Conservation (phyloP, 2,329 filamentous ascomycete species). For the Monilinia polystroma region DNA sequence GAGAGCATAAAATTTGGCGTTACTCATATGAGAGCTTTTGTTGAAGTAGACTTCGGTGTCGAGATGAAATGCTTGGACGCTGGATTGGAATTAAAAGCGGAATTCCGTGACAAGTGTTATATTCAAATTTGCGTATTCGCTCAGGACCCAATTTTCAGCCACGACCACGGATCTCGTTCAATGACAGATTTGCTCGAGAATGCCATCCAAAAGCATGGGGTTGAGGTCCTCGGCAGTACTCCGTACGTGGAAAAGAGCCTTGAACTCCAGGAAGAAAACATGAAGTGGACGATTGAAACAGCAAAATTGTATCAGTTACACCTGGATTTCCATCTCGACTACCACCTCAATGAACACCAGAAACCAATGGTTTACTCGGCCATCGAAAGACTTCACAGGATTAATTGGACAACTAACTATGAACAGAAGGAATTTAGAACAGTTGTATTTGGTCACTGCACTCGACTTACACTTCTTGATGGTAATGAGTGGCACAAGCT, state of each 20-base stretch:
- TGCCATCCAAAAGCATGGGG: conserved; percentile 45
- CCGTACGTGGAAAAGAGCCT: conserved; percentile 64
- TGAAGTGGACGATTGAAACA: conserved; percentile 60
- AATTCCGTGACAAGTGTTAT: conserved; percentile 53
- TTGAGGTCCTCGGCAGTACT: conserved; percentile 65
- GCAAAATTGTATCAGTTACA: conserved; percentile 54
- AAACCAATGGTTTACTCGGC: conserved; percentile 56
- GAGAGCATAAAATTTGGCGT: conserved; percentile 65
- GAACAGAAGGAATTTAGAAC: conserved; percentile 42
- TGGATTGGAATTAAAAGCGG: conserved; percentile 55
- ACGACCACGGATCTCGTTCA: conserved; percentile 47
- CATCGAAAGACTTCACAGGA: conserved; percentile 49
- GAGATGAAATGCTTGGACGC: conserved; percentile 56
- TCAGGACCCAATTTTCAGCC: conserved; percentile 65
- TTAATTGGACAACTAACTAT: conserved; percentile 48
- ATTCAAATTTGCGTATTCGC: conserved; percentile 71
- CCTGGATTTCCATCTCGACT: conserved; percentile 72
- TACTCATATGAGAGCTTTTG: conserved; percentile 67
- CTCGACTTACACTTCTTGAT: conserved; percentile 58
- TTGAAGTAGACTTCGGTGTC: conserved; percentile 67
- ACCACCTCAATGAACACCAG: conserved; percentile 55
- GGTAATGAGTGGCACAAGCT: conserved; percentile 51
- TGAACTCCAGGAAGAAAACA: conserved; percentile 49
- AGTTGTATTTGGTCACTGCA: conserved; percentile 67
- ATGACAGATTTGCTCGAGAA: conserved; percentile 52